Evolutionary conservation across 2,329 filamentous ascomycete species (phyloP), one percentile per base, ranked within the genome.

Genomic region (Ophiostoma australiae): DNA sequence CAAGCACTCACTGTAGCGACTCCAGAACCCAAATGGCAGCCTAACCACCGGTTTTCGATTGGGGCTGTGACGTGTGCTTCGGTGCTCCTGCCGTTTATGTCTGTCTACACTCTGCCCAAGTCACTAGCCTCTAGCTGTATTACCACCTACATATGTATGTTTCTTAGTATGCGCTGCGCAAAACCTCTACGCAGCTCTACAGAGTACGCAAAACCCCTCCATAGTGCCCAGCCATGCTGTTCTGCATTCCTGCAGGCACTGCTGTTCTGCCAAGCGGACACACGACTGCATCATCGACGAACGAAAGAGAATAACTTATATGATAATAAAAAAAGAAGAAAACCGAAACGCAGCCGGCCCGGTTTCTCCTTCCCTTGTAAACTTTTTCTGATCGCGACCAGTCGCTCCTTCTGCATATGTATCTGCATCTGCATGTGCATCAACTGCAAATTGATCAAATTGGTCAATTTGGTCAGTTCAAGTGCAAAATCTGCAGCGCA

Each of bases 61-160:
- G 61, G 61, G 61, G 61, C 61, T 65, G 61, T 65, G 61, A 65
- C 61, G 61, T 39, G 61, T 65, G 61, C 61, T 8, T 37, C 33
- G 8, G 61, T 65, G 31, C 27, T 33, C 23, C 58, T 63, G 11
- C 23, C 58, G n/a, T 23, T 27, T 27, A 27, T 58, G 52, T 58
- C 52, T 58, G 52, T 58, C 52, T 55, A 55, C n/a, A 7, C 8
- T 27, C 55, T 61, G 52, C 52, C 52, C 52, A 58, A 58, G 23
- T 20, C 20, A 20, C 58, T 35, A 63, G 58, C 27, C 23, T 63
- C 11, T 1, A 4, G n/a, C 11, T 27, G n/a, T 8, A 11, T 17
- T 58, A n/a, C 52, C n/a, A 48, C 52, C n/a, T 27, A n/a, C n/a
- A n/a, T n/a, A n/a, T n/a, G n/a, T n/a, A n/a, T n/a, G n/a, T n/a